Conservation (phyloP, 2,329 filamentous ascomycete genomes). For the Beauveria sp. region DNA sequence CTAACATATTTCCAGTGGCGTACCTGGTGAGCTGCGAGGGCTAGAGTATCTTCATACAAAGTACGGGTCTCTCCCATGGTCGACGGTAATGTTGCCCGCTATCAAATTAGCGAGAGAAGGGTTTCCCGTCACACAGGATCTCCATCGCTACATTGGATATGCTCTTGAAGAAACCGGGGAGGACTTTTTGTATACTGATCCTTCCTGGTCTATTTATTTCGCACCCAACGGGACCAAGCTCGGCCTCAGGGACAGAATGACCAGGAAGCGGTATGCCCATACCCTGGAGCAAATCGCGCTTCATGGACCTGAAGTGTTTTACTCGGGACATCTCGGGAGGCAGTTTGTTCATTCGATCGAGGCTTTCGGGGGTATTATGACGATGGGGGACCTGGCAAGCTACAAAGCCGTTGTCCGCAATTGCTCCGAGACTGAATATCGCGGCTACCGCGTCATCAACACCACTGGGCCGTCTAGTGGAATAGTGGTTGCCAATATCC, state of each 20-base stretch:
- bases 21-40: conserved; percentile 65
- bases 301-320: conserved; percentile 60
- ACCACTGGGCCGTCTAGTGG: conserved; percentile 68
- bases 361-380: conserved; percentile 66
- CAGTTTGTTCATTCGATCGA: conserved; percentile 60
- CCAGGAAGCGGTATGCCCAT: conserved; percentile 64
- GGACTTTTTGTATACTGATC: conserved; percentile 61
- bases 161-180: conserved; percentile 29
- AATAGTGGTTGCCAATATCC: conserved; percentile 57
- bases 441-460: conserved; percentile 60
- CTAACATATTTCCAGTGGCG: conserved; percentile 51
- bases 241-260: conserved; percentile 62
- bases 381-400: conserved; percentile 59
- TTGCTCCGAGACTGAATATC: conserved; percentile 54
- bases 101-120: conserved; percentile 67
- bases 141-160: conserved; percentile 61
- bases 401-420: conserved; percentile 61
- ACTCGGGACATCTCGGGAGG: conserved; percentile 60
- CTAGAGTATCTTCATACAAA: conserved; percentile 65
- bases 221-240: conserved; percentile 65
- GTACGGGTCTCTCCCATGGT: conserved; percentile 59
- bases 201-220: conserved; percentile 76
- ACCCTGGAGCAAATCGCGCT: conserved; percentile 64
- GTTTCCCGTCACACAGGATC: conserved; percentile 63
- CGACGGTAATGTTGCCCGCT: conserved; percentile 59